Evolutionary conservation across 2,329 filamentous ascomycete genomes (phyloP), one percentile per base, ranked within the genome.

Genomic region (Colletotrichum acutatum): DNA sequence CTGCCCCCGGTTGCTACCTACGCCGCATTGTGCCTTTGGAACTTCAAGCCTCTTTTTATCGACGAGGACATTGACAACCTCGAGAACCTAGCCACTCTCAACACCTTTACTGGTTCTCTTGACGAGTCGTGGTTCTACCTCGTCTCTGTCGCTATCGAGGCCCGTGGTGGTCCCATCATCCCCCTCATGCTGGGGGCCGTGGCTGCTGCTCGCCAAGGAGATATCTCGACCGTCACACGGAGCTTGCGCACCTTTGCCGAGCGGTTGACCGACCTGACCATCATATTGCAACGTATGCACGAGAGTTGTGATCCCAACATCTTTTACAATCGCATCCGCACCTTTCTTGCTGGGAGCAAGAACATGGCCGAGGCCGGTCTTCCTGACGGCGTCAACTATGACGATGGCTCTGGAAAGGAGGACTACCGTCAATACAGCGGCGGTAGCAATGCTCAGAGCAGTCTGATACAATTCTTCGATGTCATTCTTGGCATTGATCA

Each of bases 111-210:
- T 19, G 97, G 97, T 63, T 95, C 95, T 8, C 87, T 97, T 68
- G 97, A 99, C 80, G 97, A 99, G 84, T 98, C 97, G 75, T 99
- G 97, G 97, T 99, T 99, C 81, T 99, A 98, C 81, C 88, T 99
- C 14, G 91, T 98, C 65, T 98, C 95, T 0, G 94, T 98, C 3
- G 97, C 96, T 74, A 98, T 99, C 75, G 97, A 99, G 84, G 95
- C 95, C 67, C 92, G 95, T 68, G 96, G 95, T 30, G 97, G 92
- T 0, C 94, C 95, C 4, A 93, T 95, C 71, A 92, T 99, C 66
- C 92, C 95, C 0, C 85, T 98, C 71, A 98, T 98, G 94, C 87
- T 99, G 54, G 89, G 91, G 53, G 97, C 97, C 59, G 95, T 99
- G 70, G 87, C 90, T 65, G 95, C 95, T 46, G 95, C 92, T 26